These are phyloP conservation scores for Hemileia vastatrix DNA, from an alignment of 1,284 basidiomycete genomes.

Conservation along the genomic window DNA sequence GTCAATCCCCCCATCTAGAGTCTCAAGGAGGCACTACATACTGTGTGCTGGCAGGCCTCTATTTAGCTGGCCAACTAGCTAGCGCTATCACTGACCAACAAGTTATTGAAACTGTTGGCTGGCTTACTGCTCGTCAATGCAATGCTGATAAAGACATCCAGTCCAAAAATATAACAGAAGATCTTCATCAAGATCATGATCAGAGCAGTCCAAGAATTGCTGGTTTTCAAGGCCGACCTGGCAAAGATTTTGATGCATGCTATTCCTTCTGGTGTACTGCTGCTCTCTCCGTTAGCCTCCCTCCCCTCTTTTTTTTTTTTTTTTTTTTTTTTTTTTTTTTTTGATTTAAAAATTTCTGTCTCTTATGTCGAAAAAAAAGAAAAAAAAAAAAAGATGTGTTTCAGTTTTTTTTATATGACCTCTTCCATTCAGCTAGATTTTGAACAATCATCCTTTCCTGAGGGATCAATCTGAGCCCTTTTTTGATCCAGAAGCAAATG, in stretches of 20 bases:
- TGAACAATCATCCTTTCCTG: neutral
- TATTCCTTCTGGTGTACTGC: slow-evolving; percentile 92
- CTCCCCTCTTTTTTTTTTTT: no score
- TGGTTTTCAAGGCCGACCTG: slow-evolving; percentile 75
- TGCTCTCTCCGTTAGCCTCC: slow-evolving; percentile 59
- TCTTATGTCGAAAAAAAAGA: neutral
- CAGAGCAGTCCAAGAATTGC: slow-evolving; percentile 31
- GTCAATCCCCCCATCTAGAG: slow-evolving; percentile 68
- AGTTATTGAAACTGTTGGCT: slow-evolving; percentile 55
- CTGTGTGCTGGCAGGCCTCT: slow-evolving; percentile 68
- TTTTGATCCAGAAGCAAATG: slow-evolving; percentile 12
- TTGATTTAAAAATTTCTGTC: neutral
- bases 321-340: no score
- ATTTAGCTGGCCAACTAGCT: slow-evolving; percentile 48
- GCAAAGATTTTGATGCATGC: slow-evolving; percentile 77
- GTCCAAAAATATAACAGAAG: neutral
- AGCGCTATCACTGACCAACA: slow-evolving; percentile 48
- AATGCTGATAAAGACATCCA: neutral
- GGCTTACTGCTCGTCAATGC: slow-evolving; percentile 52
- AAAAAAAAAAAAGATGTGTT: neutral
- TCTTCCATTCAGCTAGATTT: neutral
- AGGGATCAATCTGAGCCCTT: neutral
- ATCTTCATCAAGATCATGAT: neutral
- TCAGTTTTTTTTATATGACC: neutral
- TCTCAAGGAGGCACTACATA: slow-evolving; percentile 90